phyloP scores from a whole-genome alignment of 2,329 filamentous ascomycete genomes.

The Fusarium sp. region DNA sequence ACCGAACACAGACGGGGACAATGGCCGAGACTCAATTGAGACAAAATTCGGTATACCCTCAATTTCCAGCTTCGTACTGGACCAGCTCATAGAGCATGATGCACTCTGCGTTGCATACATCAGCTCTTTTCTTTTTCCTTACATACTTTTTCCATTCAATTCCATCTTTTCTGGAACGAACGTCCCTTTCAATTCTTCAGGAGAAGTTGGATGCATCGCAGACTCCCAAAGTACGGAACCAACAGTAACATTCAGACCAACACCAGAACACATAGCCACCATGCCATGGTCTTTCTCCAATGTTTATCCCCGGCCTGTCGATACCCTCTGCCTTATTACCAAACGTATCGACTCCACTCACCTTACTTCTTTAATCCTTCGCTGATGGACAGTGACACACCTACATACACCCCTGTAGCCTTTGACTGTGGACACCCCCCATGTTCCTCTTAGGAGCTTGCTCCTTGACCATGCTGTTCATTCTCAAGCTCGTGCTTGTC shows the following conservation, averaged over 20 bases:
- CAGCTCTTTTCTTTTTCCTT: slow-evolving; percentile 26
- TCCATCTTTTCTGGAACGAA: neutral
- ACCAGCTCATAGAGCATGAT: slow-evolving; percentile 38
- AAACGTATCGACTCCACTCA: slow-evolving; percentile 44
- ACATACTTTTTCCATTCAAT: slow-evolving; percentile 10
- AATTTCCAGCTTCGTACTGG: slow-evolving; percentile 18
- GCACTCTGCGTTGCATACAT: slow-evolving; percentile 27
- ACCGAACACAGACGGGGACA: slow-evolving; percentile 20
- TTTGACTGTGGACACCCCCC: slow-evolving; percentile 21
- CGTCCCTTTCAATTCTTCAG: slow-evolving; percentile 21
- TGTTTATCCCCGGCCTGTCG: slow-evolving; percentile 42
- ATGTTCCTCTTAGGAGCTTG: slow-evolving; percentile 17
- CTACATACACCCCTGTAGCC: slow-evolving; percentile 25
- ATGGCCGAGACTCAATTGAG: slow-evolving; percentile 24
- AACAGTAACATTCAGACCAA: slow-evolving; percentile 20
- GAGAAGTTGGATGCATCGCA: slow-evolving; percentile 24
- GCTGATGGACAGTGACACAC: slow-evolving; percentile 14
- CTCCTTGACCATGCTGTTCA: slow-evolving; percentile 33
- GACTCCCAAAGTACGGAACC: slow-evolving; percentile 30
- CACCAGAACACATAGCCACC: slow-evolving; percentile 23
- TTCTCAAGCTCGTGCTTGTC: slow-evolving; percentile 40
- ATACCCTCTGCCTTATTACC: slow-evolving; percentile 47
- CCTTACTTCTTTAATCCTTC: slow-evolving; percentile 35
- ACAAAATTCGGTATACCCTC: slow-evolving; percentile 35
- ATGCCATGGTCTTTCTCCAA: slow-evolving; percentile 28